A percentile compares a stretch with the other conserved stretches of the same genome.
phyloP scores from a whole-genome alignment of 1,284 basidiomycete species.

The Tetrapyrgos nigripes region DNA sequence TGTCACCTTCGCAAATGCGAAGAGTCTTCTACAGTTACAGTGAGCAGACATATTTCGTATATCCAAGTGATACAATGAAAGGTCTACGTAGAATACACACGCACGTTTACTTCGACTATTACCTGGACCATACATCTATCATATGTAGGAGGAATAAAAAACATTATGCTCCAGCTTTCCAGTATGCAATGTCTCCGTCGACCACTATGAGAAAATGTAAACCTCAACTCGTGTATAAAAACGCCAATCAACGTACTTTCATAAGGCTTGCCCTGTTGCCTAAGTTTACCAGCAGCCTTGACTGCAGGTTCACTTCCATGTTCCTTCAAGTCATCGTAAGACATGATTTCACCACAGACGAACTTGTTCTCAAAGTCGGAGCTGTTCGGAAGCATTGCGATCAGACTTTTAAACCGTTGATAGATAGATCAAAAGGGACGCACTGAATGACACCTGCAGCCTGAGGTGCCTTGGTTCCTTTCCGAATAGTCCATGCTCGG shows the following conservation, averaged over 20 bases:
- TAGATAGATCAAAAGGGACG: conserved; percentile 36
- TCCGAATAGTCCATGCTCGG: conserved; percentile 96
- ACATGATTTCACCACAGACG: conserved; percentile 99
- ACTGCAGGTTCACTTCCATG: conserved; percentile 90
- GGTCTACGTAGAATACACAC: too few relatives aligned
- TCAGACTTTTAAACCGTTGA: background rate
- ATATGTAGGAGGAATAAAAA: background rate
- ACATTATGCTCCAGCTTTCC: conserved; percentile 70
- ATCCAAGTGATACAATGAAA: too few relatives aligned
- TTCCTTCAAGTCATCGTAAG: conserved; percentile 91
- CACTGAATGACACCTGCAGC: conserved; percentile 99
- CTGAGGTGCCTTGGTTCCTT: conserved; percentile 93
- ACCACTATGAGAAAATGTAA: conserved; percentile 56
- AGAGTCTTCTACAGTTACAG: too few relatives aligned
- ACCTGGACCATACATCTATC: background rate
- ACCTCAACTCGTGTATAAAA: conserved; percentile 7
- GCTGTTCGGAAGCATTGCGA: conserved; percentile 43
- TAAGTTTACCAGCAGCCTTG: conserved; percentile 94
- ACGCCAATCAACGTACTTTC: conserved; percentile 69
- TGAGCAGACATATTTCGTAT: too few relatives aligned
- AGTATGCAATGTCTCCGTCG: conserved; percentile 87
- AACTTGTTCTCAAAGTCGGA: conserved; percentile 98
- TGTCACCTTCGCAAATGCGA: too few relatives aligned
- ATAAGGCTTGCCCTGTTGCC: conserved; percentile 97
- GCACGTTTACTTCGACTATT: too few relatives aligned